Evolutionary conservation across 2,329 filamentous ascomycete genomes (phyloP).

Genomic region (Lomentospora prolificans): DNA sequence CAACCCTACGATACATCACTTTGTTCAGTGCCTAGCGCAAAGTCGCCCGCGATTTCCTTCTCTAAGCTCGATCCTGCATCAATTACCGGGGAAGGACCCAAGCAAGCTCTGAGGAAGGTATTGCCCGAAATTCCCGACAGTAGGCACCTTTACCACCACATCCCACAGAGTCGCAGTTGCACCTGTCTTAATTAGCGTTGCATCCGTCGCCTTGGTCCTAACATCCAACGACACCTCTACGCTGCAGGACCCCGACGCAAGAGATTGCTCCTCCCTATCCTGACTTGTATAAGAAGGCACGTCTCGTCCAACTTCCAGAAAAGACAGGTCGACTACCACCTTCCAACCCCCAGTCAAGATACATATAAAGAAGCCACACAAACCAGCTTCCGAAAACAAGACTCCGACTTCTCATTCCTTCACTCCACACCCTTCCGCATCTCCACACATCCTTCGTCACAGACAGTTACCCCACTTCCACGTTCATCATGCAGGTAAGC

Average conservation of each 20-base stretch:
- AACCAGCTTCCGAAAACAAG: too few relatives aligned
- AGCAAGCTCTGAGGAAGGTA: neutral
- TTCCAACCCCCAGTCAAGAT: too few relatives aligned
- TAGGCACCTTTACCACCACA: neutral
- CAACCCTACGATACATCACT: neutral
- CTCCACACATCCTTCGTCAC: neutral
- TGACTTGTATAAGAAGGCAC: neutral
- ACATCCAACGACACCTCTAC: neutral
- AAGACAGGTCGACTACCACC: too few relatives aligned
- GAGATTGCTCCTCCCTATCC: neutral
- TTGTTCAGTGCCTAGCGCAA: neutral
- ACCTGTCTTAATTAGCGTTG: neutral
- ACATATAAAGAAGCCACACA: too few relatives aligned
- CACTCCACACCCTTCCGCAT: neutral
- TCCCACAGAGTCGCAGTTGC: too few relatives aligned
- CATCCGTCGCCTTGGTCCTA: neutral
- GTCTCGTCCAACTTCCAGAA: too few relatives aligned
- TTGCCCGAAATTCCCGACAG: neutral
- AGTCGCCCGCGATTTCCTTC: neutral
- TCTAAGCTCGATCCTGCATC: neutral
- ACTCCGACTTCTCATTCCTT: too few relatives aligned
- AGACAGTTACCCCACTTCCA: neutral
- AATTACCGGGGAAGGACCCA: neutral
- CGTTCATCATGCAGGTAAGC: neutral
- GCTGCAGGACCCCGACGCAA: neutral